phyloP scores from a whole-genome alignment of 148 eudicot species.

The Rhododendron henanense region DNA sequence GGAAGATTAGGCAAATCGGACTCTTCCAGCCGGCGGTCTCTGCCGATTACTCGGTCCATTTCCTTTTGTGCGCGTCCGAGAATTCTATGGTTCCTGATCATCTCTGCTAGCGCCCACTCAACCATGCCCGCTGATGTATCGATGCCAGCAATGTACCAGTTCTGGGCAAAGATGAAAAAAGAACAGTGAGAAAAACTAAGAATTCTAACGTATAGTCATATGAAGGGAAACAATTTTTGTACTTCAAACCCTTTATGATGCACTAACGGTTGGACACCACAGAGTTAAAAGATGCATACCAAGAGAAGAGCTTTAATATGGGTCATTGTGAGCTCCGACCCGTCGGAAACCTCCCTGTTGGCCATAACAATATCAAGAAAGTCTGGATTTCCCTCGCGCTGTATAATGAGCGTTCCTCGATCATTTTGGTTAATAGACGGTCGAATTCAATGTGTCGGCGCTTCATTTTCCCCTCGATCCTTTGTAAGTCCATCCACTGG shows the following conservation, averaged over 20 bases:
- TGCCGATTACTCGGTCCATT: too few relatives aligned
- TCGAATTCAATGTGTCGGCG: constrained; percentile 20
- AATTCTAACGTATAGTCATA: too few relatives aligned
- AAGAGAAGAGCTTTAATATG: constrained; percentile 31
- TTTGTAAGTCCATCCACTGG: constrained; percentile 26
- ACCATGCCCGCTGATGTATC: too few relatives aligned
- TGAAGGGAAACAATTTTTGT: too few relatives aligned
- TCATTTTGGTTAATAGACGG: constrained; percentile 11
- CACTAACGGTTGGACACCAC: not conserved
- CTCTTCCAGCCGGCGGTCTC: too few relatives aligned
- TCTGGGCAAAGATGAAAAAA: constrained; percentile 8
- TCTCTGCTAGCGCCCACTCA: too few relatives aligned
- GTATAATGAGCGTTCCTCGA: constrained; percentile 18
- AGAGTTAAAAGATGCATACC: constrained; percentile 13
- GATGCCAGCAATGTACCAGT: too few relatives aligned
- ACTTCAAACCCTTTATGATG: too few relatives aligned
- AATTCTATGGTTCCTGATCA: too few relatives aligned
- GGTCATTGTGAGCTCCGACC: constrained; percentile 11
- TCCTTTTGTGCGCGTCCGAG: too few relatives aligned
- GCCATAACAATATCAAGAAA: constrained; percentile 22
- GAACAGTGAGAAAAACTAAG: not conserved
- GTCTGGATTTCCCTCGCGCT: constrained; percentile 21
- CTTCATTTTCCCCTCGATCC: constrained; percentile 25
- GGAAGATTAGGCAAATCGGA: constrained; percentile 24
- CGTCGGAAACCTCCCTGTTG: constrained; percentile 9